Base-by-base conservation (phyloP, 2,329 filamentous ascomycete genomes). In the Byssothecium circinans region DNA sequence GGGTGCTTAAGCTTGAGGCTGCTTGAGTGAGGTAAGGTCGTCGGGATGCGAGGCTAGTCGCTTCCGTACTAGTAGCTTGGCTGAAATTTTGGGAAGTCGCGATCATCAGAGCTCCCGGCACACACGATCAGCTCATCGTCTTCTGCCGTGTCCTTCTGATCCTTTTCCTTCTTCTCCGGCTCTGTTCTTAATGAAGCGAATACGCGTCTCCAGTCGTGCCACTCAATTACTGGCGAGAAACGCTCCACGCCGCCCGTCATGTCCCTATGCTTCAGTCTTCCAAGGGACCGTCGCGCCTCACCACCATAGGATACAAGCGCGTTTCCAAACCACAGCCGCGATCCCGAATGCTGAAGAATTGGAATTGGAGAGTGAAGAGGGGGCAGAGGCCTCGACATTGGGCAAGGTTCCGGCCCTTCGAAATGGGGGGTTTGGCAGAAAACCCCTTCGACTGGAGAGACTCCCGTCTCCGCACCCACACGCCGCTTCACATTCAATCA, bases 391-490 rank as follows among this genome's bases (percentile, higher is more conserved):
- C 11, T 47, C n/a, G 37, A 47, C 12, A 10, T 6, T 25, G 20
- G 8, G n/a, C 27, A 5, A 12, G 17, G 18, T 33, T 22, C 17
- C 40, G 34, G 43, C 36, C 19, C 29, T n/a, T 8, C 29, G 29
- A n/a, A 32, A 32, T 32, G 25, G n/a, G 36, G 34, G 41, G 32
- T 46, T 46, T 20, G 14, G 11, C 34, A 39, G 35, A 41, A 43
- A 38, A 18, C 27, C 29, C 15, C 42, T 70, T 8, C 50, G 55
- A n/a, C 62, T 57, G 46, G 70, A 74, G 61, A 51, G 66, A 53
- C 78, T 86, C 55, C 87, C 89, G 43, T 92, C 89, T 63, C 89
- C 90, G 57, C 81, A 81, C 45, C 83, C 85, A 57, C 75, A 81
- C 61, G 79, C 80, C 57, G 87, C 90, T 35, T 74, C 79, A 50